Evolutionary conservation across 2,329 filamentous ascomycete genomes (phyloP).

Genomic region (Rhynchosporium secalis): DNA sequence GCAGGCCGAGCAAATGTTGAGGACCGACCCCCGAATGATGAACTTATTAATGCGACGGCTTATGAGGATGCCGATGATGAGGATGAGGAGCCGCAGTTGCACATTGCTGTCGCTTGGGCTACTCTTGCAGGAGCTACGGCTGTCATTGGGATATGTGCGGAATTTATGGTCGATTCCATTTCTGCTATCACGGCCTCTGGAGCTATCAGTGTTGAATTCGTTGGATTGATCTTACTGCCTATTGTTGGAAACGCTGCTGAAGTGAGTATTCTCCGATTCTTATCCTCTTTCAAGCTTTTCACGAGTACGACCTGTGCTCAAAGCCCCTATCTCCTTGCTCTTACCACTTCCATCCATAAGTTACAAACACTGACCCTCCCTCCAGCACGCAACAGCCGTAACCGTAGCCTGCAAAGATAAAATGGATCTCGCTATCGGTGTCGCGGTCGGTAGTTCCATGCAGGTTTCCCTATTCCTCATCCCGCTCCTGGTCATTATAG

Average conservation of each 20-base stretch:
- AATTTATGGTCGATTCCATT: constrained; percentile 76
- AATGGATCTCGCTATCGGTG: constrained; percentile 75
- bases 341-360: no score
- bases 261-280: constrained; percentile 6
- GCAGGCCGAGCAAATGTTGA: constrained; percentile 32
- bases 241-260: constrained; percentile 82
- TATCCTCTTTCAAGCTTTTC: no score
- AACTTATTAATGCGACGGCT: constrained; percentile 45
- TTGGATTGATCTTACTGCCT: constrained; percentile 76
- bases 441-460: constrained; percentile 79
- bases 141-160: constrained; percentile 72
- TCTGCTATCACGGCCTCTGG: constrained; percentile 68
- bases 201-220: constrained; percentile 75
- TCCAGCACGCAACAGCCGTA: constrained; percentile 47
- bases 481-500: constrained; percentile 75
- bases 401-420: constrained; percentile 76
- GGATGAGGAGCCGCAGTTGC: constrained; percentile 71
- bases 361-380: no score
- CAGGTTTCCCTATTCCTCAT: constrained; percentile 83
- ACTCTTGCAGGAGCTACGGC: constrained; percentile 72
- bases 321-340: no score
- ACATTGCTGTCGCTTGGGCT: constrained; percentile 68
- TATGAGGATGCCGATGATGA: constrained; percentile 62
- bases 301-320: no score
- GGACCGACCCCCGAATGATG: constrained; percentile 36